Percentiles rank a stretch among this genome's conserved stretches.
Conservation (phyloP, 2,329 filamentous ascomycete species). For the Microascus cirrosus region DNA sequence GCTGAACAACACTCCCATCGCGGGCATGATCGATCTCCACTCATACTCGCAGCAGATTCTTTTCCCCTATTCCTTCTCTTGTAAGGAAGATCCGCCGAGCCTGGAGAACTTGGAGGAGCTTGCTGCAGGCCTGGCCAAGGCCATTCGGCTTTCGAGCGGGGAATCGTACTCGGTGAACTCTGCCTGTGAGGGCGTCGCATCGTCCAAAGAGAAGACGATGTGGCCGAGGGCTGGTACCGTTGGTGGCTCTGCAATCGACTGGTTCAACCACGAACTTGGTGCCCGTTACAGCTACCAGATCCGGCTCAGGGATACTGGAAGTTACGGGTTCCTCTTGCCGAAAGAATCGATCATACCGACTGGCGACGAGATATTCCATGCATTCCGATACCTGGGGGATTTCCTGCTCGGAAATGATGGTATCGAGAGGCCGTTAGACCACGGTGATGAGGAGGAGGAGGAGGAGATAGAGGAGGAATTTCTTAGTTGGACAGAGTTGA, state of each 20-base stretch:
- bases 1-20: constrained; percentile 60
- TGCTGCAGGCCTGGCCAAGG: constrained; percentile 76
- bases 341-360: constrained; percentile 80
- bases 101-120: constrained; percentile 88
- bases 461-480: not conserved
- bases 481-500: not conserved
- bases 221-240: constrained; percentile 2
- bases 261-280: constrained; percentile 81
- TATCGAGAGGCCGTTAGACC: constrained; percentile 34
- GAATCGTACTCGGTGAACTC: constrained; percentile 69
- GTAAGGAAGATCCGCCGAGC: constrained; percentile 65
- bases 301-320: constrained; percentile 86
- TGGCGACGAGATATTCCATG: constrained; percentile 76
- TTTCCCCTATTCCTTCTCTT: constrained; percentile 85
- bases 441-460: not conserved
- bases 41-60: constrained; percentile 92
- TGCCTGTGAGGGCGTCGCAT: constrained; percentile 73
- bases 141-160: constrained; percentile 69
- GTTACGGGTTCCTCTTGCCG: constrained; percentile 86
- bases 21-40: constrained; percentile 84
- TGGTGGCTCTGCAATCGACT: constrained; percentile 83
- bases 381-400: constrained; percentile 72
- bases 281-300: constrained; percentile 86
- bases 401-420: constrained; percentile 65
- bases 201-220: constrained; percentile 10